phyloP scores from a whole-genome alignment of 2,329 filamentous ascomycete genomes.

The Penicillium verrucosum region DNA sequence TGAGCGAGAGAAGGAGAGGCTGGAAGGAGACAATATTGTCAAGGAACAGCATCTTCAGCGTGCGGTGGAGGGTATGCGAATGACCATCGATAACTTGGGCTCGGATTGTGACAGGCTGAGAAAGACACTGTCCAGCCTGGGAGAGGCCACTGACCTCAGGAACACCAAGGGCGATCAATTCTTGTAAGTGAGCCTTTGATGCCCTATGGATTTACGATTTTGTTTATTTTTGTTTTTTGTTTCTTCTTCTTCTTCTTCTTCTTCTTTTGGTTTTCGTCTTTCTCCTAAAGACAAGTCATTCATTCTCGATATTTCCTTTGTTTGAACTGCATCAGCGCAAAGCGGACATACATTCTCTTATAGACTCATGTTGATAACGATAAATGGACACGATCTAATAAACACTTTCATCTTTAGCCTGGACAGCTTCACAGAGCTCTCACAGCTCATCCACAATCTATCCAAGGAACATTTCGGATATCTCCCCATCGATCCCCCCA shows the following conservation, averaged over 20 bases:
- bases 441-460: conserved; percentile 51
- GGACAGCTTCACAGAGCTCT: conserved; percentile 52
- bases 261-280: conserved; percentile 20
- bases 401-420: conserved; percentile 42
- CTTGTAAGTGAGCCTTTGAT: conserved; percentile 46
- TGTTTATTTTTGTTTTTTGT: background rate
- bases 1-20: conserved; percentile 43
- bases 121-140: conserved; percentile 50
- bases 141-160: conserved; percentile 52
- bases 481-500: conserved; percentile 50
- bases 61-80: conserved; percentile 42
- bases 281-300: conserved; percentile 18
- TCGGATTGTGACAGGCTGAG: conserved; percentile 51
- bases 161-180: conserved; percentile 49
- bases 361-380: conserved; percentile 33
- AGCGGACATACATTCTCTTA: conserved; percentile 12
- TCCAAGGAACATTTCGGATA: conserved; percentile 53
- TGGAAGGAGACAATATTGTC: conserved; percentile 46
- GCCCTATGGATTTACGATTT: conserved; percentile 21
- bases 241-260: conserved; percentile 17
- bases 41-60: conserved; percentile 48
- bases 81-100: conserved; percentile 50
- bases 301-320: conserved; percentile 16
- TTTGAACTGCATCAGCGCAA: conserved; percentile 8
- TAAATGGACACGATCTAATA: conserved; percentile 45